phyloP scores from a whole-genome alignment of 805 yeast species.

The Suhomyces xylopsoci region DNA sequence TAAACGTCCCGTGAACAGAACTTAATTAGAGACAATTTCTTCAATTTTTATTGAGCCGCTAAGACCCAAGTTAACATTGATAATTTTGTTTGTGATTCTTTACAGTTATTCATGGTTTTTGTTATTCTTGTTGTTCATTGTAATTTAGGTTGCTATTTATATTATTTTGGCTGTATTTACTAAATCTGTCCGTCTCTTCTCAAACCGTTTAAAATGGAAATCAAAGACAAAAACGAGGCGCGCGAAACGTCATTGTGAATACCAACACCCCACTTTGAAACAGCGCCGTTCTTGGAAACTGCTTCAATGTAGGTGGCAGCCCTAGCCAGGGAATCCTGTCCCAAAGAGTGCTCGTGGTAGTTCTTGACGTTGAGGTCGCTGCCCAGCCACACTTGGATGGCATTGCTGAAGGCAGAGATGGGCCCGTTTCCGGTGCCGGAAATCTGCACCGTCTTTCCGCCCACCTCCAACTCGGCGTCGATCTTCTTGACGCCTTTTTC shows the following conservation, averaged over 20 bases:
- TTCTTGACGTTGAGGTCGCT: slow-evolving; percentile 57
- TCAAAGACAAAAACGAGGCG: slow-evolving; percentile 70
- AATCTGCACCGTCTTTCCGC: slow-evolving; percentile 39
- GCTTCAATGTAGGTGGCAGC: slow-evolving; percentile 71
- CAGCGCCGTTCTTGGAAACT: slow-evolving; percentile 13
- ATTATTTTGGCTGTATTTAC: too few relatives aligned
- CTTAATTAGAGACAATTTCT: too few relatives aligned
- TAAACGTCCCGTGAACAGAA: too few relatives aligned
- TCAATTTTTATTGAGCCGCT: too few relatives aligned
- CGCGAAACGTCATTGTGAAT: slow-evolving; percentile 85
- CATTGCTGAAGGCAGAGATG: slow-evolving; percentile 69
- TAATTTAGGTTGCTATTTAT: too few relatives aligned
- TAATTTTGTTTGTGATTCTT: too few relatives aligned
- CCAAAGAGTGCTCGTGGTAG: slow-evolving; percentile 79
- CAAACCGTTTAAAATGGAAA: slow-evolving; percentile 59
- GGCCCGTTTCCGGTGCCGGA: slow-evolving; percentile 80
- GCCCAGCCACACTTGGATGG: slow-evolving; percentile 48
- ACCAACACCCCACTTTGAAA: slow-evolving; percentile 84
- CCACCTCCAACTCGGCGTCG: slow-evolving; percentile 47
- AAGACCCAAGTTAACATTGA: too few relatives aligned
- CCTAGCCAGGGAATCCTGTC: slow-evolving; percentile 63
- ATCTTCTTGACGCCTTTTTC: slow-evolving; percentile 43
- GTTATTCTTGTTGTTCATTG: too few relatives aligned
- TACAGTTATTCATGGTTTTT: too few relatives aligned
- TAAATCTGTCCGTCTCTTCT: slow-evolving; percentile 10